Conservation (phyloP, 2,329 filamentous ascomycete species). For the Dactylellina leptospora region DNA sequence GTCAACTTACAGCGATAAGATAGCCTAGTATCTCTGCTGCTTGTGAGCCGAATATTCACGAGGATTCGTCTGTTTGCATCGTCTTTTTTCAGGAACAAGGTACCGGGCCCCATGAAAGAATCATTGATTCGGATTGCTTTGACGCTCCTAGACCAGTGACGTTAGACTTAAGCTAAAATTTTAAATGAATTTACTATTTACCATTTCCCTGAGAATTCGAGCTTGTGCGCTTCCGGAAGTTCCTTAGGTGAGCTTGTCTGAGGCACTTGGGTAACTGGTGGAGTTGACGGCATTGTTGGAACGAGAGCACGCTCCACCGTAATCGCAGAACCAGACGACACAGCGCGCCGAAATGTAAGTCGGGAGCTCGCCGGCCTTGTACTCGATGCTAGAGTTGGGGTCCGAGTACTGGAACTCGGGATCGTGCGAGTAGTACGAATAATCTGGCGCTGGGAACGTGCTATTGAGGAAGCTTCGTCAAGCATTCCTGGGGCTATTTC, state of each 20-base stretch:
- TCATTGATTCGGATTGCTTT: conserved; percentile 42
- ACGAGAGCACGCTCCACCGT: background rate
- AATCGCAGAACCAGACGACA: conserved; percentile 24
- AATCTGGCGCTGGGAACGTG: conserved; percentile 35
- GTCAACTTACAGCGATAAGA: conserved; percentile 44
- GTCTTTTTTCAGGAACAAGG: conserved; percentile 37
- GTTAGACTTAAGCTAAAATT: background rate
- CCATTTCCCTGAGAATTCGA: conserved; percentile 50
- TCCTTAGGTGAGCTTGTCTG: background rate
- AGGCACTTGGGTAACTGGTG: conserved; percentile 7
- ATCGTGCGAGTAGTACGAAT: conserved; percentile 11
- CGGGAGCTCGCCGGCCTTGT: conserved; percentile 41
- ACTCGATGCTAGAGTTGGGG: conserved; percentile 3
- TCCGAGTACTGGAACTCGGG: no score
- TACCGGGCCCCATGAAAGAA: conserved; percentile 42
- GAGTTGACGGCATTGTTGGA: conserved; percentile 12
- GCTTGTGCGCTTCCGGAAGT: conserved; percentile 26
- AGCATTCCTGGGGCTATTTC: conserved; percentile 35
- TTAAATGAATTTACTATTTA: no score
- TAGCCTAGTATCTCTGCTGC: conserved; percentile 40
- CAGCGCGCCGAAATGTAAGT: conserved; percentile 27
- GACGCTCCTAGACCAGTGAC: conserved; percentile 11
- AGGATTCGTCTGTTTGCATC: conserved; percentile 30
- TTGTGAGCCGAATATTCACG: conserved; percentile 32
- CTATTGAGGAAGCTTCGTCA: conserved; percentile 5